Conservation (phyloP, 73 alveolate genomes). For the Durusdinium trenchii region DNA sequence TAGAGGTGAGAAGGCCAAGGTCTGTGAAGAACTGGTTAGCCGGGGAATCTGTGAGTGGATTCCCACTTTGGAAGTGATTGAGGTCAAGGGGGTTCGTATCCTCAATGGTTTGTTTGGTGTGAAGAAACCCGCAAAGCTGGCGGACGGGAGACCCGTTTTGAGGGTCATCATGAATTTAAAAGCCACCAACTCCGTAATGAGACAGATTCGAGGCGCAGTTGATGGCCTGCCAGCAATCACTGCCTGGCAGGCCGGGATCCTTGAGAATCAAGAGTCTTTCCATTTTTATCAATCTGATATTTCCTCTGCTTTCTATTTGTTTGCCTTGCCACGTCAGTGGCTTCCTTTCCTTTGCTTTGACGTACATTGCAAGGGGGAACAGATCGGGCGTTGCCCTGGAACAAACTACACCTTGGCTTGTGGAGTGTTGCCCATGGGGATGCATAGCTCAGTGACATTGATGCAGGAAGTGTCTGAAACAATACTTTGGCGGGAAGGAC, state of each 20-base stretch:
- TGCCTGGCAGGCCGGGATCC: not conserved
- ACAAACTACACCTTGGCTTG: not conserved
- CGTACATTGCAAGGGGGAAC: not conserved
- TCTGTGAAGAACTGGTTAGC: not conserved
- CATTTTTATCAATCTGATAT: not conserved
- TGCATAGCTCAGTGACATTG: not conserved
- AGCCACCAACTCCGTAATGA: not conserved
- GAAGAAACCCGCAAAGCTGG: not conserved
- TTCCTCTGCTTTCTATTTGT: not conserved
- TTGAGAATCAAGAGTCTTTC: not conserved
- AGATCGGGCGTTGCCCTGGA: not conserved
- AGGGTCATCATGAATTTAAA: not conserved
- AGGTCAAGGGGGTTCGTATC: not conserved
- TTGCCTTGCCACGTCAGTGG: not conserved
- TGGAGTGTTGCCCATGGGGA: slow-evolving; percentile 20
- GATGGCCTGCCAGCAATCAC: not conserved
- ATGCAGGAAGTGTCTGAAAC: not conserved
- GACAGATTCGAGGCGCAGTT: not conserved
- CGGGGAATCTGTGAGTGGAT: slow-evolving; percentile 3
- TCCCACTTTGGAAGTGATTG: not conserved
- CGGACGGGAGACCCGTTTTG: not conserved
- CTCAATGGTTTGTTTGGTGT: slow-evolving; percentile 39
- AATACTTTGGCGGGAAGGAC: not conserved
- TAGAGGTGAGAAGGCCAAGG: not conserved
- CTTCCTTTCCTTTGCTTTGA: not conserved